Conservation (phyloP, 352 stramenopile species). For the Pythium rishiriense region DNA sequence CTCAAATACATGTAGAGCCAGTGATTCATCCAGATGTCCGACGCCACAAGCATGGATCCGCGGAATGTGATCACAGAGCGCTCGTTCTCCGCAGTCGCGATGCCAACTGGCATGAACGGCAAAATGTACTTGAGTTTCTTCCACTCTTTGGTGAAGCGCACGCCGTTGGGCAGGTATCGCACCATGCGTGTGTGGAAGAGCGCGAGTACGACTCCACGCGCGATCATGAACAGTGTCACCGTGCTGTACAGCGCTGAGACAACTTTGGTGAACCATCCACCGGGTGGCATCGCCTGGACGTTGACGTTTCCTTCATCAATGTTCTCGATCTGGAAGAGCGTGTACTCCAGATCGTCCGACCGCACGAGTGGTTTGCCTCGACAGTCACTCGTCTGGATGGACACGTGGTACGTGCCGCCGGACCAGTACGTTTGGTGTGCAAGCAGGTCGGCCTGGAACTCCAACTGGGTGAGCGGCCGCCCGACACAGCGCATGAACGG, state of each 20-base stretch:
- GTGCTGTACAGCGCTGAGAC: constrained; percentile 44
- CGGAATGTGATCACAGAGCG: constrained; percentile 52
- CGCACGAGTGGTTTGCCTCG: constrained; percentile 38
- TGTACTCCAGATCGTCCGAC: constrained; percentile 36
- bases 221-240: constrained; percentile 43
- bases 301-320: constrained; percentile 35
- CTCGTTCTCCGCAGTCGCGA: constrained; percentile 37
- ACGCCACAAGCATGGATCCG: constrained; percentile 49
- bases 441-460: constrained; percentile 60
- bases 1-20: constrained; percentile 67
- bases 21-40: constrained; percentile 69
- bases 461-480: constrained; percentile 33
- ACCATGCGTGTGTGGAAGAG: constrained; percentile 40
- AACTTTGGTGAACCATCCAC: constrained; percentile 39
- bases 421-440: constrained; percentile 54
- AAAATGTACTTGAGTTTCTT: constrained; percentile 42
- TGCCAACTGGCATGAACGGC: constrained; percentile 46
- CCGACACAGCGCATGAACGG: constrained; percentile 51
- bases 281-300: constrained; percentile 44
- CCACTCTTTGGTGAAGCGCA: constrained; percentile 36
- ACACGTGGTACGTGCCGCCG: constrained; percentile 42
- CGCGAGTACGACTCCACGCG: constrained; percentile 40
- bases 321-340: constrained; percentile 43
- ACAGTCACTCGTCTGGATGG: constrained; percentile 60
- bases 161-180: constrained; percentile 41